These are phyloP conservation scores for Scedosporium apiospermum DNA, from an alignment of 2,329 filamentous ascomycete genomes.

Conservation along the genomic window DNA sequence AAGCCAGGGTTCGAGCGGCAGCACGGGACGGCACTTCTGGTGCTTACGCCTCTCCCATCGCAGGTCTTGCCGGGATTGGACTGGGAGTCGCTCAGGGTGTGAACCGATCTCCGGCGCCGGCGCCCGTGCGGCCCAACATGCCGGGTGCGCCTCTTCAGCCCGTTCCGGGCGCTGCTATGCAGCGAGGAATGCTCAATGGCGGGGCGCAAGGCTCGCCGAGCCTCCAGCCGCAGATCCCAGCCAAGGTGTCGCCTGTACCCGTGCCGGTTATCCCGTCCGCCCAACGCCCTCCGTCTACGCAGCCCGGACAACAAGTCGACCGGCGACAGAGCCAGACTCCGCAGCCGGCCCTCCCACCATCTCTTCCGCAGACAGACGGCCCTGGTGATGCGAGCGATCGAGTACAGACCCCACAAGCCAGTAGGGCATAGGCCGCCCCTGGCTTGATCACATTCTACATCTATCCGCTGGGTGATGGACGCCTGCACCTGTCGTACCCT, in stretches of 20 bases:
- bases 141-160: background rate
- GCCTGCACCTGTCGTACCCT: too few relatives aligned
- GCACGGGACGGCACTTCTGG: constrained; percentile 31
- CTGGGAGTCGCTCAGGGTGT: constrained; percentile 13
- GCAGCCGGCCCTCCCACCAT: background rate
- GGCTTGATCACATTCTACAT: too few relatives aligned
- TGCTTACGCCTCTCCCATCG: constrained; percentile 29
- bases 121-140: background rate
- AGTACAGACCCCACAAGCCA: background rate
- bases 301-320: background rate
- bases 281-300: background rate
- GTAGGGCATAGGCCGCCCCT: too few relatives aligned
- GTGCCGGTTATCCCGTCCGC: constrained; percentile 27
- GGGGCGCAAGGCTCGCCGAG: constrained; percentile 9
- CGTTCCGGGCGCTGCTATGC: background rate
- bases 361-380: background rate
- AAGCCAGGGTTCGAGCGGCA: constrained; percentile 37
- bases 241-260: constrained; percentile 34
- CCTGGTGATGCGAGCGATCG: background rate
- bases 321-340: background rate
- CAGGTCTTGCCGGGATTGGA: constrained; percentile 27
- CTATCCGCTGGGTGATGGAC: too few relatives aligned
- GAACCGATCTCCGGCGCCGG: background rate
- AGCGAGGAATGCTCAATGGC: constrained; percentile 7
- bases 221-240: constrained; percentile 19